phyloP scores from a whole-genome alignment of 2,329 filamentous ascomycete genomes.

The Cercospora sp. region DNA sequence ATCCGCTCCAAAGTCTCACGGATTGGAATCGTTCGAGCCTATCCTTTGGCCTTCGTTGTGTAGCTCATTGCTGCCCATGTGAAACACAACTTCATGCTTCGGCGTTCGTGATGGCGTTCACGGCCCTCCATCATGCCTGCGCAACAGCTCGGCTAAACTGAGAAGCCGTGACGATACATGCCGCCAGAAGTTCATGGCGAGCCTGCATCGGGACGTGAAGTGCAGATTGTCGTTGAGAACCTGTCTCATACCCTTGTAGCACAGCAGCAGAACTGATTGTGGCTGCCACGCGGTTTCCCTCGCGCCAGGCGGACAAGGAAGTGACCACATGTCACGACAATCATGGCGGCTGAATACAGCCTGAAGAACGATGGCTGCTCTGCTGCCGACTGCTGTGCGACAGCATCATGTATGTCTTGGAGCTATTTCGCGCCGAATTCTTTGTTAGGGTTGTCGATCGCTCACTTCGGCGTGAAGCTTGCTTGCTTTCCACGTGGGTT shows the following conservation, averaged over 20 bases:
- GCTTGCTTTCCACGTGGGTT: not conserved
- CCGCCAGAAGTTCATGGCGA: not conserved
- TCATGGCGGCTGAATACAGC: not conserved
- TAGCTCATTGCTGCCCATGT: not conserved
- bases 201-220: not conserved
- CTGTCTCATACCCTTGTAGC: not conserved
- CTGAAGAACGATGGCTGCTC: not conserved
- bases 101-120: not conserved
- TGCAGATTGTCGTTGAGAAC: not conserved
- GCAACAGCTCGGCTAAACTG: not conserved
- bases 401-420: not conserved
- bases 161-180: not conserved
- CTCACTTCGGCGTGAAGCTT: not conserved
- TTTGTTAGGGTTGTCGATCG: not conserved
- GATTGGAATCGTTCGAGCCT: not conserved
- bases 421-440: not conserved
- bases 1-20: not conserved
- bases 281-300: not conserved
- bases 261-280: not conserved
- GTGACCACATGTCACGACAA: not conserved
- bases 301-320: not conserved
- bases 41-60: not conserved
- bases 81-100: not conserved
- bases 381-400: not conserved
- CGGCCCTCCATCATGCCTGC: not conserved